Base-by-base conservation (phyloP, 148 eudicot species). In the Camellia lanceoleosa region DNA sequence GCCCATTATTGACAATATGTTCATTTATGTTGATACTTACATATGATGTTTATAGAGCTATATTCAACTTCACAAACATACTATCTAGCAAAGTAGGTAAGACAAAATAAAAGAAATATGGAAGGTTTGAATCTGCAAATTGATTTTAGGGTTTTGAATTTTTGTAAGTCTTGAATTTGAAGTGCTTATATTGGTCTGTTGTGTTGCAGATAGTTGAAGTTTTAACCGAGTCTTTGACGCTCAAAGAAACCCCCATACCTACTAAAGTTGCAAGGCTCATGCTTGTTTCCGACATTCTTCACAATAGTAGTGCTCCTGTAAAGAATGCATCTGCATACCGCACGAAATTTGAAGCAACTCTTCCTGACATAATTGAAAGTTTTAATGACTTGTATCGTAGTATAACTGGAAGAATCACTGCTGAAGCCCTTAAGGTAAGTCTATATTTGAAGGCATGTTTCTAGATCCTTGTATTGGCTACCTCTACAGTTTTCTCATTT, bases 321-420 rank as follows among this genome's bases (percentile, higher is more conserved):
- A 96, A 92, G 87, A 96, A 96, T 81, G 99, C 99, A 20, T 96
- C 99, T 80, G 99, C 99, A 43, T 96, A 96, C 78, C 99, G 99
- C 71, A 96, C 99, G n/a, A 96, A 93, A 85, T 96, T 93, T 81
- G 99, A 96, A 85, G 90, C 90, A 58, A 89, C 90, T 60, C 85
- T 96, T 62, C 98, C 98, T 58, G 97, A 93, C 74, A 93, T 96
- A 71, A 85, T 96, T 79, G 99, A 96, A 83, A 93, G 98, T 86
- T 96, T 96, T 70, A 96, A 96, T 86, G 99, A 96, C 80, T 83
- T 96, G 86, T 96, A 93, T 78, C 86, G 95, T 51, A 91, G 97
- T 84, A 81, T 96, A 47, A 92, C 97, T 7, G 99, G 99, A 72
- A 89, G 99, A 85, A 96, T 96, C 19, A 93, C 98, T 78, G 99